A percentile compares a stretch with the other conserved stretches of the same genome.
phyloP scores from a whole-genome alignment of 2,329 filamentous ascomycete species.

The Colletotrichum cordylinicola region DNA sequence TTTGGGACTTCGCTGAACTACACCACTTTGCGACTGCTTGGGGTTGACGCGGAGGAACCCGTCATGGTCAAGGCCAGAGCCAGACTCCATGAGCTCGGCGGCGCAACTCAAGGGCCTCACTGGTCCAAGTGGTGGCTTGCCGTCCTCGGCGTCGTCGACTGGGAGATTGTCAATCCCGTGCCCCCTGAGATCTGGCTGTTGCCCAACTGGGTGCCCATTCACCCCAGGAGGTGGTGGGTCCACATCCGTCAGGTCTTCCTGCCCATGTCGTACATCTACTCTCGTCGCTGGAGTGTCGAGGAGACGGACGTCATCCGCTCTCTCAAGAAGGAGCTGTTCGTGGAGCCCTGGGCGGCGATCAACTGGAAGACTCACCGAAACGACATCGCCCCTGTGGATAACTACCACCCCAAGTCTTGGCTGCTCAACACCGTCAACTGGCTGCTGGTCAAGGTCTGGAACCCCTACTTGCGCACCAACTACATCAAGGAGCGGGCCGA shows the following conservation, averaged over 20 bases:
- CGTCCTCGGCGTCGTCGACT: constrained; percentile 80
- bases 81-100: constrained; percentile 84
- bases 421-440: constrained; percentile 81
- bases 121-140: constrained; percentile 98
- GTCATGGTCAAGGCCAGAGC: constrained; percentile 85
- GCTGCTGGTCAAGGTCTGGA: constrained; percentile 80
- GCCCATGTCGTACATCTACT: constrained; percentile 90
- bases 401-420: constrained; percentile 93
- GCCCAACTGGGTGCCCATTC: constrained; percentile 87
- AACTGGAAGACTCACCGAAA: constrained; percentile 82
- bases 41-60: constrained; percentile 82
- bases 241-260: constrained; percentile 97
- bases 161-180: constrained; percentile 94
- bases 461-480: constrained; percentile 74
- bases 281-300: constrained; percentile 79
- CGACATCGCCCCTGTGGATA: constrained; percentile 78
- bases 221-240: constrained; percentile 97
- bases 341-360: constrained; percentile 78
- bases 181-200: constrained; percentile 94
- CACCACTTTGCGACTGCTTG: constrained; percentile 78
- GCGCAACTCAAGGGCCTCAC: constrained; percentile 83
- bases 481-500: constrained; percentile 75
- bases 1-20: constrained; percentile 95
- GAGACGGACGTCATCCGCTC: constrained; percentile 75
- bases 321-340: constrained; percentile 82